phyloP scores from a whole-genome alignment of 2,329 filamentous ascomycete species.

The Polychaeton citri region DNA sequence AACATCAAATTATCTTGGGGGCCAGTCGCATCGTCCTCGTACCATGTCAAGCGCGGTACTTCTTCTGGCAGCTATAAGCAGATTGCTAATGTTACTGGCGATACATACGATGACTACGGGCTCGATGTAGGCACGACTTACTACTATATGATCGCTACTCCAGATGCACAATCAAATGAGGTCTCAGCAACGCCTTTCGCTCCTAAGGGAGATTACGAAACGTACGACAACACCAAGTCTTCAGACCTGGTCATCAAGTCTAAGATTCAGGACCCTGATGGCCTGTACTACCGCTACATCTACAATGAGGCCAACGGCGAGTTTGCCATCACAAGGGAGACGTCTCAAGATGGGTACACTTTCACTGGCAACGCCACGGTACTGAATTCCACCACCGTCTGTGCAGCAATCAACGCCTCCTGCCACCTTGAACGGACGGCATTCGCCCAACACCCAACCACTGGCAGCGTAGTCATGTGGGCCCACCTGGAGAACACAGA shows the following conservation, averaged over 20 bases:
- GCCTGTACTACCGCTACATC: conserved; percentile 12
- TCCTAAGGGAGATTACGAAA: conserved; percentile 5
- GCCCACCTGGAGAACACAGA: conserved; percentile 9
- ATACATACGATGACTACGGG: conserved; percentile 7
- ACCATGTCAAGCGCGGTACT: conserved; percentile 5
- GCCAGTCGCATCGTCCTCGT: conserved; percentile 5
- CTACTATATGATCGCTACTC: conserved; percentile 4
- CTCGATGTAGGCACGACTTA: conserved; percentile 2
- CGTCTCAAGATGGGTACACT: conserved; percentile 9
- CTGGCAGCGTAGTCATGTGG: conserved; percentile 9
- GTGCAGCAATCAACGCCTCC: too few species aligned
- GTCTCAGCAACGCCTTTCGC: conserved; percentile 3
- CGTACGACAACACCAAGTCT: conserved; percentile 8
- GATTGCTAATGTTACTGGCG: conserved; percentile 5
- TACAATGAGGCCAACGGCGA: conserved; percentile 7
- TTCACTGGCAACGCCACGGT: conserved; percentile 9
- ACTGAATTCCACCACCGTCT: too few species aligned
- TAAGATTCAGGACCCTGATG: conserved; percentile 5
- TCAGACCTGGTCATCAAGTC: conserved; percentile 5
- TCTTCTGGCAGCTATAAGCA: conserved; percentile 4
- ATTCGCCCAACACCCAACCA: conserved; percentile 6
- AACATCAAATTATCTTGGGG: conserved; percentile 10
- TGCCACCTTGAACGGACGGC: conserved; percentile 10
- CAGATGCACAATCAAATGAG: conserved; percentile 5
- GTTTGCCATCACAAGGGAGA: conserved; percentile 9